Evolutionary conservation across 2,329 filamentous ascomycete genomes (phyloP), one percentile per base, ranked within the genome.

Genomic region (Phyllosticta paracitricarpa): DNA sequence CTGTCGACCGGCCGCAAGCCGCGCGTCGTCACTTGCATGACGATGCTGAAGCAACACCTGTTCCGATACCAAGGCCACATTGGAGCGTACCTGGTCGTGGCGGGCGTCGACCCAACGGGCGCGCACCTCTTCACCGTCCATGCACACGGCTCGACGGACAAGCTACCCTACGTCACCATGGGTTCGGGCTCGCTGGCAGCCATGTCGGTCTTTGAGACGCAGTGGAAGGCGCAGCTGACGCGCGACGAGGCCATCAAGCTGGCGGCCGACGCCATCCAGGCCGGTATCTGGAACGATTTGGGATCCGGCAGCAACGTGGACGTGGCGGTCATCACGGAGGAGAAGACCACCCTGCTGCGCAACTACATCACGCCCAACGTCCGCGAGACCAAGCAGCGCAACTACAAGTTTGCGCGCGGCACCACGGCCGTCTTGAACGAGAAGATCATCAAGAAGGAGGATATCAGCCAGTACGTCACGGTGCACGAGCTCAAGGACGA

Each of bases 131-230:
- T 96, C 82, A 99, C 95, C 66, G 94, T 99, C 53, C 94, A 99
- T 78, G 94, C 94, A 63, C 95, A 99, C 81, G 94, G 95, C 67
- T 94, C 89, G 71, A 99, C 94, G 64, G 94, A 99, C 80, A 99
- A 97, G 82, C 87, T 99, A 56, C 94, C 94, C 57, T 99, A 99
- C 76, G 95, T 99, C 67, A 99, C 95, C 66, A 99, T 99, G 94
- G 94, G 94, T 60, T 96, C 89, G 25, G 94, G 94, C 66, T 96
- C 91, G 56, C 81, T 99, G 67, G 94, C 94, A 28, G 94, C 94
- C 73, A 99, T 99, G 94, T 90, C 89, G 33, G 89, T 99, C 58
- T 99, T 99, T 72, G 94, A 99, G 82, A 95, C 92, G 57, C 87
- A 88, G 77, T 99, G 95, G 95, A 90, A 92, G 82, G 79, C 85